Base-by-base conservation (phyloP, 768 basidiomycete genomes). In the Pulveroboletus frians region DNA sequence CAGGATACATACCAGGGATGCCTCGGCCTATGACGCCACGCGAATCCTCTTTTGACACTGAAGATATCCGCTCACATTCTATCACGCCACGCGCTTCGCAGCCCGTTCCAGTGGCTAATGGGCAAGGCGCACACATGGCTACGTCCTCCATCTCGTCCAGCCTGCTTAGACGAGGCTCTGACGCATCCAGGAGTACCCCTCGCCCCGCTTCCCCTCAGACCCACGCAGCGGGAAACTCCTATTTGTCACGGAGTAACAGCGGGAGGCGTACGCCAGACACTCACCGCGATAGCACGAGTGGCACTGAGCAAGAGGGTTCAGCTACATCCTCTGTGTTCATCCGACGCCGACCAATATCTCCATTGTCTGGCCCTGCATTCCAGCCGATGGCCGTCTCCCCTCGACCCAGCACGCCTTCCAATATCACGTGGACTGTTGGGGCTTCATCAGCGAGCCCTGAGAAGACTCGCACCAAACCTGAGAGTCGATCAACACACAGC, bases 1-100 rank as follows among this genome's bases (percentile, higher is more conserved):
- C 90, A 47, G 90, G 90, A 13, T 92, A 92, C 67, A 82, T 90
- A 49, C 90, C 90, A 20, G 90, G 90, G 10, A 92, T 92, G 90
- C 86, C 87, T 18, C 74, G 90, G 36, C 90, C 90, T 15, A 90
- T 92, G 85, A 92, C 90, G 6, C 90, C 90, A n/a, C 83, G 81
- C 48, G 85, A 88, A 54, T 58, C 70, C 6, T 70, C 77, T 29
- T 71, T 73, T 48, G 90, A 90, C 41, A 62, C 75, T 26, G 88
- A 91, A 47, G 86, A 89, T 51, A 78, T 80, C 58, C 84, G 80
- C 50, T 86, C 84, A 1, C 82, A 84, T 40, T 76, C 77, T 31
- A 71, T 73, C 20, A 92, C 89, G 4, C 89, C 89, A 49, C 84
- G 89, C 47, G 88, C 89, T 15, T 82, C 81, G 15, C 84, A 85